Percentiles rank a stretch among this genome's conserved stretches.
Evolutionary conservation across 2,329 filamentous ascomycete genomes (phyloP).

Genomic region (Paecilomyces fulvus): DNA sequence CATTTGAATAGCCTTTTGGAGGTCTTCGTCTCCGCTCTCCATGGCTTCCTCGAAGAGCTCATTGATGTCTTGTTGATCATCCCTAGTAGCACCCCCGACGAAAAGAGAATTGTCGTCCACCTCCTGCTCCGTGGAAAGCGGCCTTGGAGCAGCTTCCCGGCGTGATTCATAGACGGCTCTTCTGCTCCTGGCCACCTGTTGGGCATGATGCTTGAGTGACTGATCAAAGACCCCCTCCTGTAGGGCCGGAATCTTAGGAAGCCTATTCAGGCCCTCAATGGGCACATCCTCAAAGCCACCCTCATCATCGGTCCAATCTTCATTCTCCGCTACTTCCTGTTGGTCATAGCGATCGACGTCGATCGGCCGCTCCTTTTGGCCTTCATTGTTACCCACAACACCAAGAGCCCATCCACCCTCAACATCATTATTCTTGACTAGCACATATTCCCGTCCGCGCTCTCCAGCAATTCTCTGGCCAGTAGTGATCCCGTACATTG

Average conservation of each 20-base stretch:
- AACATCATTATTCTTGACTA: slow-evolving; percentile 90
- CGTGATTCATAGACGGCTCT: slow-evolving; percentile 40
- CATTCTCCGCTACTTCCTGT: slow-evolving; percentile 42
- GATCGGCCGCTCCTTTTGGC: slow-evolving; percentile 77
- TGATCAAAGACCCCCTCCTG: slow-evolving; percentile 29
- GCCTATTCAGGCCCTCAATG: slow-evolving; percentile 76
- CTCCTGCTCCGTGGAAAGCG: slow-evolving; percentile 4
- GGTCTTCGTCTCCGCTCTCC: slow-evolving; percentile 58
- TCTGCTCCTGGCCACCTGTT: slow-evolving; percentile 35
- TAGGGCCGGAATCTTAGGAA: slow-evolving; percentile 54
- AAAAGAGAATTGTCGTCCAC: slow-evolving; percentile 49
- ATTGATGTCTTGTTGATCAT: slow-evolving; percentile 32
- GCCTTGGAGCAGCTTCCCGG: slow-evolving; percentile 9
- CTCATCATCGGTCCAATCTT: slow-evolving; percentile 57
- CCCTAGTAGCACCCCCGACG: slow-evolving; percentile 39
- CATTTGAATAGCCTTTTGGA: slow-evolving; percentile 74
- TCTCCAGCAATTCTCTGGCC: slow-evolving; percentile 56
- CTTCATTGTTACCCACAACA: slow-evolving; percentile 79
- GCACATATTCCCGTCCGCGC: slow-evolving; percentile 83
- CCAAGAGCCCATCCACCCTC: slow-evolving; percentile 95
- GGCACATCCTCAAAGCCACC: slow-evolving; percentile 88
- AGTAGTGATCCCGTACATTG: slow-evolving; percentile 51
- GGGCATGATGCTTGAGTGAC: slow-evolving; percentile 21
- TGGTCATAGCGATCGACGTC: slow-evolving; percentile 66
- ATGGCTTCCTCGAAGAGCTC: slow-evolving; percentile 49